Conservation (phyloP, 148 eudicot species). For the Fallopia convolvulus region DNA sequence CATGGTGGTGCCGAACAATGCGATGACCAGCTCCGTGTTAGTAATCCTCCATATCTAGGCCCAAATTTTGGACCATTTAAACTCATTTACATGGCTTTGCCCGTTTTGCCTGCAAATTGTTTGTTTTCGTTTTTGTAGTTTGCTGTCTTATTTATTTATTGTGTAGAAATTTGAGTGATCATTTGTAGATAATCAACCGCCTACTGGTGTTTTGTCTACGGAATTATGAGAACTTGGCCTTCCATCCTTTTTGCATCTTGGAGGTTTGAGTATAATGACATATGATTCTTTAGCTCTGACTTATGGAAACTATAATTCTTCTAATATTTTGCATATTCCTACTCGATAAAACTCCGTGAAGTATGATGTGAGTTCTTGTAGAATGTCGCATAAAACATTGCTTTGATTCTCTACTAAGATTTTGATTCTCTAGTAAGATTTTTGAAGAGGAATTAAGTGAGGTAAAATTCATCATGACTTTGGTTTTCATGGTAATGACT, state of each 20-base stretch:
- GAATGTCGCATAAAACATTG: no score
- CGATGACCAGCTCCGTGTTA: slow-evolving; percentile 23
- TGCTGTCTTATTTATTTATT: not conserved
- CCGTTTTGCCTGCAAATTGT: not conserved
- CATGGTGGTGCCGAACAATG: not conserved
- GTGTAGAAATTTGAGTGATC: not conserved
- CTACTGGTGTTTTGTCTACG: not conserved
- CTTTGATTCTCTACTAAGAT: not conserved
- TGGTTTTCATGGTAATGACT: no score
- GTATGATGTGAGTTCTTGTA: no score
- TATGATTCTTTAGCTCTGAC: no score
- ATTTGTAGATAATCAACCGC: no score
- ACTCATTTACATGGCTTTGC: no score
- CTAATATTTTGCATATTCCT: no score
- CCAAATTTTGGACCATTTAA: not conserved
- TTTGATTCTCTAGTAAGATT: not conserved
- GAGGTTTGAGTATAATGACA: no score
- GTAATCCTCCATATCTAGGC: not conserved
- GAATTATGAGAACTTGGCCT: no score
- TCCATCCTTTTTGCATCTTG: no score
- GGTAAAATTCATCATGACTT: not conserved
- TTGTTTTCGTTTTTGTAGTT: not conserved
- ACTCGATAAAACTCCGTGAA: no score
- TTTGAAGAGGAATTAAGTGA: not conserved
- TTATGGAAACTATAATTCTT: no score